Base-by-base conservation (phyloP, 2,329 filamentous ascomycete species). In the Bertia moriformis region DNA sequence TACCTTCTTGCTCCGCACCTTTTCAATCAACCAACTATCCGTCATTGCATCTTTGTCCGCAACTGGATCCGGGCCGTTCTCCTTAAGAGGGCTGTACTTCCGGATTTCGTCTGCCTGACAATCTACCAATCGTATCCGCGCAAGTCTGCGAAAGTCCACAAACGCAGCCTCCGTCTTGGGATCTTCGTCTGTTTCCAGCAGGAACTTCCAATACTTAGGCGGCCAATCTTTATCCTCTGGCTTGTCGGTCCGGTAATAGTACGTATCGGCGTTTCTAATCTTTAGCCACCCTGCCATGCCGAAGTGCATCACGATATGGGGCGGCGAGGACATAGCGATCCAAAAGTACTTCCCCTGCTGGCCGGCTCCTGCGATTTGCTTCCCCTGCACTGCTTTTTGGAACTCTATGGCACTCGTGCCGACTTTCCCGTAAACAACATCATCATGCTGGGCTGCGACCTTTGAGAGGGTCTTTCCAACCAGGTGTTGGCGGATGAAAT, bases 331-430 rank as follows among this genome's bases (percentile, higher is more conserved):
- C 67, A 79, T 76, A 29, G 67, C 63, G 20, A 80, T 63, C 71
- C 74, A 80, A 53, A 80, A 80, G 50, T 80, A 80, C 63, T 80
- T 80, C 15, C 75, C 75, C 52, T 79, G 75, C 46, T 78, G 73
- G 10, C 68, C 67, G 17, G 69, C 71, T 42, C 67, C 69, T 29
- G 69, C 48, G 35, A 79, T 61, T 43, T 65, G 73, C 45, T 75
- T 76, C 20, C 72, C 72, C 2, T 63, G 62, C 55, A 78, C 64
- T 18, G 67, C 65, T 43, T 69, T 65, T 45, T 74, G 56, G 48
- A 80, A 77, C 37, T 71, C 71, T 0, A 62, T 55, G 1, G 70
- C 70, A 18, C 64, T 70, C 2, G 69, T 75, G 20, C 73, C 73
- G n/a, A 69, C 73, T 57, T 80, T 80, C 49, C 75, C 75, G 48